Conservation (phyloP, 2,329 filamentous ascomycete species). For the Bipolaris oryzae region DNA sequence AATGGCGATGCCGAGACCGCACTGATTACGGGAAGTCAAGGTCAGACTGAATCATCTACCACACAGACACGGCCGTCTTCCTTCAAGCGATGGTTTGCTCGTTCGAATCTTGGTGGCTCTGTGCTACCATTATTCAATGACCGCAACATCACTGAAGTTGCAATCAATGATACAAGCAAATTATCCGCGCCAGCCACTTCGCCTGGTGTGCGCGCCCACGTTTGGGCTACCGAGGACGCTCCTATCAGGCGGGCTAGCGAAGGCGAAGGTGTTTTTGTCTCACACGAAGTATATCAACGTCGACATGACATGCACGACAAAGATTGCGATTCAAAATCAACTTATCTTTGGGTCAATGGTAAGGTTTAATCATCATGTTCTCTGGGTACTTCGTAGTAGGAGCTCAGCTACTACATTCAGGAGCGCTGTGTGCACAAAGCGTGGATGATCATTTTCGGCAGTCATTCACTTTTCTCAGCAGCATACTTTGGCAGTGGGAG, state of each 20-base stretch:
- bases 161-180: not conserved
- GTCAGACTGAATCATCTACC: not conserved
- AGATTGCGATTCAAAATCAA: conserved; percentile 12
- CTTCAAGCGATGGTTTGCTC: conserved; percentile 29
- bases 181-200: not conserved
- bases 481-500: not conserved
- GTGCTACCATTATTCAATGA: conserved; percentile 31
- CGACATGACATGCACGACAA: conserved; percentile 11
- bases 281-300: conserved; percentile 33
- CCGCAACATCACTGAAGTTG: conserved; percentile 8
- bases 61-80: conserved; percentile 15
- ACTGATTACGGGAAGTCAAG: conserved; percentile 3
- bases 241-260: conserved; percentile 7
- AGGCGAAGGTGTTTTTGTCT: conserved; percentile 29
- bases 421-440: not conserved
- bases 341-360: not conserved
- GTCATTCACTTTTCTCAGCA: not conserved
- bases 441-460: not conserved
- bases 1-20: conserved; percentile 18
- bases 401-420: not conserved
- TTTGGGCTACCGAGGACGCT: conserved; percentile 30
- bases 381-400: not conserved
- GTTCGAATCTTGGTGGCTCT: conserved; percentile 2
- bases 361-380: not conserved
- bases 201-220: conserved; percentile 26